Evolutionary conservation across 2,329 filamentous ascomycete species (phyloP).

Genomic region (Penicillium expansum): DNA sequence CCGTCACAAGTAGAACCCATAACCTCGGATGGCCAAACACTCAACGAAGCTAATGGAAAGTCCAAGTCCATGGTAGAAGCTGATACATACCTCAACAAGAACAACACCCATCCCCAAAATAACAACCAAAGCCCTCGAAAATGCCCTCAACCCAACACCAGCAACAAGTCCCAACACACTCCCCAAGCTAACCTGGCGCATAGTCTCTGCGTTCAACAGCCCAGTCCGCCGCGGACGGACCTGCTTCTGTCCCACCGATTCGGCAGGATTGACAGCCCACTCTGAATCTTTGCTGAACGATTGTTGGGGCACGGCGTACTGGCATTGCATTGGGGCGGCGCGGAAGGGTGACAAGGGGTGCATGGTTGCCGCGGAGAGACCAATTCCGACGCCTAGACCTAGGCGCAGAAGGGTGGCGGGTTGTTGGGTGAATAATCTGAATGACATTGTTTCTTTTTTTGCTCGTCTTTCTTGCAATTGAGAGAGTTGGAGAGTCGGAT

Average conservation of each 20-base stretch:
- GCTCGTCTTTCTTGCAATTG: conserved; percentile 1
- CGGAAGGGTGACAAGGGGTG: conserved; percentile 37
- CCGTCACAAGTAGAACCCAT: neutral
- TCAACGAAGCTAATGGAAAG: neutral
- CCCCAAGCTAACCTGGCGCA: conserved; percentile 47
- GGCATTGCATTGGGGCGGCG: conserved; percentile 36
- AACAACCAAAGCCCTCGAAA: conserved; percentile 45
- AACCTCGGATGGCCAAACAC: neutral
- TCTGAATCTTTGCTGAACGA: conserved; percentile 8
- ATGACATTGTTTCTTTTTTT: conserved; percentile 21
- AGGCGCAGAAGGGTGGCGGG: conserved; percentile 33
- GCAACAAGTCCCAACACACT: conserved; percentile 46
- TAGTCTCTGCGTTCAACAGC: conserved; percentile 35
- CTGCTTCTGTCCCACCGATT: conserved; percentile 28
- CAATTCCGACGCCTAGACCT: conserved; percentile 36
- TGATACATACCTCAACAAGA: conserved; percentile 40
- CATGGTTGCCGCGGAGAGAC: conserved; percentile 29
- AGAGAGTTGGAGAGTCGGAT: conserved; percentile 4
- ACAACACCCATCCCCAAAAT: conserved; percentile 46
- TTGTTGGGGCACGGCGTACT: conserved; percentile 30
- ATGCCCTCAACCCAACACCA: conserved; percentile 45
- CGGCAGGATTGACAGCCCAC: conserved; percentile 29
- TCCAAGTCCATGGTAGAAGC: neutral
- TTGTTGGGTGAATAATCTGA: conserved; percentile 26
- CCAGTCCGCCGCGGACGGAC: conserved; percentile 17